Percentiles rank a stretch among this genome's conserved stretches.
These are phyloP conservation scores for Cordyceps tenuipes DNA, from an alignment of 2,329 filamentous ascomycete genomes.

Conservation along the genomic window DNA sequence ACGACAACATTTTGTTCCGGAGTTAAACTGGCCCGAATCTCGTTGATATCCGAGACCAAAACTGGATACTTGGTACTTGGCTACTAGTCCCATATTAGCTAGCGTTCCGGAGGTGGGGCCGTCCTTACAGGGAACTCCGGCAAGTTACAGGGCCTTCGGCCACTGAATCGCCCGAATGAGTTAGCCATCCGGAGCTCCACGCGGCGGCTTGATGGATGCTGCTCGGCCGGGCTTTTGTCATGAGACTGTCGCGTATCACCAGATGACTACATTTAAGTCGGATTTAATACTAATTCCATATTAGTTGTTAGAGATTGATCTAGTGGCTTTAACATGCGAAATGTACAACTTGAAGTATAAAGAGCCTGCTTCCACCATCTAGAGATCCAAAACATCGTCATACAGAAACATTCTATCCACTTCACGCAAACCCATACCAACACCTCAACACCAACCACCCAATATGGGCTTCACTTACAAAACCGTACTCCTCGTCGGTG, in stretches of 20 bases:
- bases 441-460: neutral
- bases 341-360: too few species aligned
- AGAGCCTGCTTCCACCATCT: neutral
- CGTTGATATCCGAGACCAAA: neutral
- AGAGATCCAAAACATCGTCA: neutral
- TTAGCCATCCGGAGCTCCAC: conserved; percentile 11
- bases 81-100: neutral
- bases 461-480: conserved; percentile 48
- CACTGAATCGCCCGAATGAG: neutral
- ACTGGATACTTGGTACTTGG: neutral
- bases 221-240: neutral
- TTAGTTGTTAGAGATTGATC: too few species aligned
- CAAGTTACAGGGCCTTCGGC: neutral
- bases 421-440: neutral
- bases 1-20: neutral
- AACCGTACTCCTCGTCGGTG: conserved; percentile 40
- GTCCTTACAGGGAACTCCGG: neutral
- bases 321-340: too few species aligned
- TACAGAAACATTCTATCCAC: neutral
- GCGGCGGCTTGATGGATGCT: neutral
- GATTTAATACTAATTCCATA: neutral
- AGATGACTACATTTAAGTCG: neutral
- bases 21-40: neutral
- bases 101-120: conserved; percentile 1
- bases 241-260: neutral